Base-by-base conservation (phyloP, 495 filamentous ascomycete genomes). In the Apiosordaria backusii region DNA sequence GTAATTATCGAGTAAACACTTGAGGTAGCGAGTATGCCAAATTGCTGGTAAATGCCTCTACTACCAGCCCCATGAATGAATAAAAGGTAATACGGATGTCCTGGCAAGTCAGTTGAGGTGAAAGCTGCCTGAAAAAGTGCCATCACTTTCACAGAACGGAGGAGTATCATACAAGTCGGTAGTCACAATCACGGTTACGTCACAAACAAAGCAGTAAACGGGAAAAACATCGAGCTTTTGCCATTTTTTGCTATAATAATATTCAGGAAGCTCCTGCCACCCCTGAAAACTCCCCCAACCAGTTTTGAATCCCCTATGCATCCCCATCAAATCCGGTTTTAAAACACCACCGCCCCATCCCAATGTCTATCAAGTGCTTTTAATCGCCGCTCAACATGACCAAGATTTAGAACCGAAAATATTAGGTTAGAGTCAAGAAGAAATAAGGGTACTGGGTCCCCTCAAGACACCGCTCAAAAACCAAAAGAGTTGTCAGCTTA, bases 401-500 rank as follows among this genome's bases (percentile, higher is more conserved):
- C 23, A 60, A 60, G 24, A 18, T 29, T n/a, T 22, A 19, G 57
- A 19, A n/a, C 22, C 29, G 24, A 26, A 52, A 27, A 59, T 60
- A 19, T 7, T 15, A 27, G 54, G 27, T 35, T 35, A n/a, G 13
- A 24, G 22, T n/a, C 18, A 15, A 45, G 35, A 45, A 45, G 16
- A 45, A 18, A 15, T 15, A 45, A 45, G 35, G 35, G 35, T 45
- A 1, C 35, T 45, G 35, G 10, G 10, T 45, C 35, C 35, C 35
- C 35, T 45, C 35, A 0, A 45, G 16, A 45, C 13, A 45, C 35
- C n/a, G 35, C 35, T 45, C 35, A 1, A 45, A 45, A 45, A 45
- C 9, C 35, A 45, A 35, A 35, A 1, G 29, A 35, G 10, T 45
- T 45, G 35, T 15, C 10, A 45, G 58, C 65, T 68, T 79, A 84